These are phyloP conservation scores for Alternaria sp. DNA, from an alignment of 2,329 filamentous ascomycete species.

Conservation along the genomic window DNA sequence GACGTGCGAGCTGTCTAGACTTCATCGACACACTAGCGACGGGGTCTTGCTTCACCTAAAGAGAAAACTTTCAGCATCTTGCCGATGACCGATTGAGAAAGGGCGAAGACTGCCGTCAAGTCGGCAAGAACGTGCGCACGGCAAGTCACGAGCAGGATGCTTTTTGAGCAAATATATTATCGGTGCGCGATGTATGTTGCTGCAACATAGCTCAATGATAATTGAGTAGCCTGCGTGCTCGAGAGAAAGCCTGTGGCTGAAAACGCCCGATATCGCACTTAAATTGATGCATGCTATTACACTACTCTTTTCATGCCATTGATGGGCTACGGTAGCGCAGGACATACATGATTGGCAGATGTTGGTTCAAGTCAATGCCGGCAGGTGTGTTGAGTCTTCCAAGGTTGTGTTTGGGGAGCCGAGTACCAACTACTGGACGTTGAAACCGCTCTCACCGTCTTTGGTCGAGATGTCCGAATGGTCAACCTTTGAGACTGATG, in stretches of 20 bases:
- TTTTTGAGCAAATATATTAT: not conserved
- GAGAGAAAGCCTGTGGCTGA: too few species aligned
- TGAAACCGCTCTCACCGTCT: slow-evolving; percentile 72
- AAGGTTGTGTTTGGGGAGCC: not conserved
- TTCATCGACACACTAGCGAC: not conserved
- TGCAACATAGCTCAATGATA: not conserved
- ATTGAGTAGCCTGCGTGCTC: not conserved
- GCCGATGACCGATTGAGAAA: not conserved
- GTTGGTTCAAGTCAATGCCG: not conserved
- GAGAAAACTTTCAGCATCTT: not conserved
- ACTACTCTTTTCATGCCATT: not conserved
- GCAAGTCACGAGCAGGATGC: not conserved
- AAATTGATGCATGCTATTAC: not conserved
- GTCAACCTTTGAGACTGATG: slow-evolving; percentile 77
- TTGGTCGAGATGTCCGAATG: slow-evolving; percentile 69
- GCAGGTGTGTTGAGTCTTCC: not conserved
- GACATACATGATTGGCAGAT: not conserved
- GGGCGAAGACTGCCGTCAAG: not conserved
- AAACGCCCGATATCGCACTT: not conserved
- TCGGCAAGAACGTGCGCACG: not conserved
- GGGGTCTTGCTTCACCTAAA: not conserved
- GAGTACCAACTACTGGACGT: slow-evolving; percentile 24
- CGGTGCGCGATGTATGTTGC: not conserved
- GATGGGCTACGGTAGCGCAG: not conserved
- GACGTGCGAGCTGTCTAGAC: not conserved